Evolutionary conservation across 768 basidiomycete genomes (phyloP), one percentile per base, ranked within the genome.

Genomic region (Pisolithus microcarpus): DNA sequence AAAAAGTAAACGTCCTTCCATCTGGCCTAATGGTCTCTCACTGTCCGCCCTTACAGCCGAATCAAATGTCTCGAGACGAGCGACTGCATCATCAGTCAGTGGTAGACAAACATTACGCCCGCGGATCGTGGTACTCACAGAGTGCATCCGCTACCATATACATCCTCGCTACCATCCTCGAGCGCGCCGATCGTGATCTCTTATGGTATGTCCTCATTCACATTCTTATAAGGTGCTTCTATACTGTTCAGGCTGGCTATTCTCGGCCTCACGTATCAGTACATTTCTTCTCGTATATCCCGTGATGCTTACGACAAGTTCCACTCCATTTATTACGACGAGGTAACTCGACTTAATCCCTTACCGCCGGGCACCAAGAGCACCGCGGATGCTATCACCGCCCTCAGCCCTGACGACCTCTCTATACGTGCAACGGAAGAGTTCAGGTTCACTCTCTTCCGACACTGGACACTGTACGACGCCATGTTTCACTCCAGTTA

Each of bases 401-500:
- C 82, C 0, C 70, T 82, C 23, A 80, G 78, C 55, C 88, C 95
- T 2, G 93, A 97, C 58, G 94, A 98, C 63, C 72, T 76, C 52
- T 81, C 84, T 28, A 82, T 99, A 56, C 80, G 90, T 37, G 75
- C 85, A 38, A 84, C 82, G 30, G 91, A 94, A 47, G 96, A 99
- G 67, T 73, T 98, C 49, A 79, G 96, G 23, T 98, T 99, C 66
- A 93, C 85, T 70, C 77, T 97, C 49, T 93, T 94, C 64, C 79
- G 95, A 51, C 96, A 98, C 70, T 99, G 96, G 96, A 97, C 87
- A 28, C 70, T 99, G 43, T 98, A 97, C 63, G 96, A 99, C 62
- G 84, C 94, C 10, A 98, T 99, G 96, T 85, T 85, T 60, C 95
- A 99, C 66, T 96, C 93, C 3, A 89, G 88, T 51, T 99, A 98